phyloP scores from a whole-genome alignment of 1,284 basidiomycete species.

The Tylopilus orsonianus region DNA sequence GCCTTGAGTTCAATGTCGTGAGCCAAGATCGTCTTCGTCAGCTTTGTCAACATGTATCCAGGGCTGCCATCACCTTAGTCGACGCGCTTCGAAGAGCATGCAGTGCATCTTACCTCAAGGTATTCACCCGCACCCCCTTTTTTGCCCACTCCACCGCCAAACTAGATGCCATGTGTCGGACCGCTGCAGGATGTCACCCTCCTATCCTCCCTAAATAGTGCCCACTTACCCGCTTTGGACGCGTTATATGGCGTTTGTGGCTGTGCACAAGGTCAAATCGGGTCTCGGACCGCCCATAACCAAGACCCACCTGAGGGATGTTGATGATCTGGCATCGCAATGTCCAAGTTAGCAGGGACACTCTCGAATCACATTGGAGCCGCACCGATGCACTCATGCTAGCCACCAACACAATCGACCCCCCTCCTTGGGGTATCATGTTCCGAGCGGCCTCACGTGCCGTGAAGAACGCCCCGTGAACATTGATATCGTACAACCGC shows the following conservation, averaged over 20 bases:
- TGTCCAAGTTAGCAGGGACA: slow-evolving; percentile 16
- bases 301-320: slow-evolving; percentile 63
- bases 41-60: slow-evolving; percentile 88
- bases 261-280: slow-evolving; percentile 39
- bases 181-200: slow-evolving; percentile 46
- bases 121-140: slow-evolving; percentile 80
- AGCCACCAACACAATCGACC: slow-evolving; percentile 85
- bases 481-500: slow-evolving; percentile 88
- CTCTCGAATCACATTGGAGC: neutral
- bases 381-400: slow-evolving; percentile 76
- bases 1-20: slow-evolving; percentile 75
- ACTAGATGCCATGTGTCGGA: slow-evolving; percentile 85
- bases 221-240: slow-evolving; percentile 74
- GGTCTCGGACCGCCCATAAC: neutral
- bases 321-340: slow-evolving; percentile 68
- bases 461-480: slow-evolving; percentile 91
- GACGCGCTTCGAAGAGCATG: neutral
- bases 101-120: slow-evolving; percentile 54
- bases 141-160: slow-evolving; percentile 91
- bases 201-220: neutral
- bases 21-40: slow-evolving; percentile 78
- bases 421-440: slow-evolving; percentile 76
- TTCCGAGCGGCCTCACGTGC: slow-evolving; percentile 87
- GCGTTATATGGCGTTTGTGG: slow-evolving; percentile 95
- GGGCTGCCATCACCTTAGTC: slow-evolving; percentile 47